A percentile compares a stretch with the other conserved stretches of the same genome.
Evolutionary conservation across 2,329 filamentous ascomycete genomes (phyloP).

Genomic region (Aureobasidium melanogenum): DNA sequence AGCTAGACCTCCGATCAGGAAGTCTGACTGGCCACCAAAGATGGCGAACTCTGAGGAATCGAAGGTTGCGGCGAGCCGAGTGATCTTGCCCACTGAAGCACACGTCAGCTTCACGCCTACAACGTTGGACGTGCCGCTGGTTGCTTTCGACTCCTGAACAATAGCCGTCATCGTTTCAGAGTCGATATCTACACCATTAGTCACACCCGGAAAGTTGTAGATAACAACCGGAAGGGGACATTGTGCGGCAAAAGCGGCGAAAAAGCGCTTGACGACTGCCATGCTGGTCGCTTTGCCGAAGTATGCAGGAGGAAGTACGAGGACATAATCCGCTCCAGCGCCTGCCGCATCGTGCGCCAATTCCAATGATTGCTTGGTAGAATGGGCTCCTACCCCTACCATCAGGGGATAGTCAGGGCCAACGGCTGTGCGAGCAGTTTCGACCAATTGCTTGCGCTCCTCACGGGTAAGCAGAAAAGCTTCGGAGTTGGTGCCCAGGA

Average conservation of each 20-base stretch:
- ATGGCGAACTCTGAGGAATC: conserved; percentile 49
- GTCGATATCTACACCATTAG: conserved; percentile 59
- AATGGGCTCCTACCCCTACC: conserved; percentile 34
- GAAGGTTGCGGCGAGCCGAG: conserved; percentile 46
- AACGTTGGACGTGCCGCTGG: conserved; percentile 38
- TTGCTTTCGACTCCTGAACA: conserved; percentile 34
- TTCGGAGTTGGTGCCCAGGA: conserved; percentile 40
- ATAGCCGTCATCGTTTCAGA: conserved; percentile 48
- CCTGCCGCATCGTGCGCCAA: conserved; percentile 32
- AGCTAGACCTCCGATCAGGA: conserved; percentile 45
- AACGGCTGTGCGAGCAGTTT: conserved; percentile 31
- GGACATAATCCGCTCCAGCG: conserved; percentile 33
- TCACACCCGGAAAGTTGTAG: conserved; percentile 63
- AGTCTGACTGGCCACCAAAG: conserved; percentile 61
- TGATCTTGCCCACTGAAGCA: conserved; percentile 52
- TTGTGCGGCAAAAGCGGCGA: conserved; percentile 44
- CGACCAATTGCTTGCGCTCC: conserved; percentile 29
- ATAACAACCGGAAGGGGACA: conserved; percentile 58
- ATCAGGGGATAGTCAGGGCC: conserved; percentile 35
- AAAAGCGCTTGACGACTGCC: conserved; percentile 34
- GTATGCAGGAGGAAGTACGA: conserved; percentile 37
- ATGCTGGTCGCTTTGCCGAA: conserved; percentile 36
- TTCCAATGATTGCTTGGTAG: conserved; percentile 34
- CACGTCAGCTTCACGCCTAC: conserved; percentile 62
- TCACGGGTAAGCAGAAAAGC: conserved; percentile 37